A percentile compares a stretch with the other conserved stretches of the same genome.
These are phyloP conservation scores for Debaryomycetaceae sp. DNA, from an alignment of 1,139 yeast genomes.

Conservation along the genomic window DNA sequence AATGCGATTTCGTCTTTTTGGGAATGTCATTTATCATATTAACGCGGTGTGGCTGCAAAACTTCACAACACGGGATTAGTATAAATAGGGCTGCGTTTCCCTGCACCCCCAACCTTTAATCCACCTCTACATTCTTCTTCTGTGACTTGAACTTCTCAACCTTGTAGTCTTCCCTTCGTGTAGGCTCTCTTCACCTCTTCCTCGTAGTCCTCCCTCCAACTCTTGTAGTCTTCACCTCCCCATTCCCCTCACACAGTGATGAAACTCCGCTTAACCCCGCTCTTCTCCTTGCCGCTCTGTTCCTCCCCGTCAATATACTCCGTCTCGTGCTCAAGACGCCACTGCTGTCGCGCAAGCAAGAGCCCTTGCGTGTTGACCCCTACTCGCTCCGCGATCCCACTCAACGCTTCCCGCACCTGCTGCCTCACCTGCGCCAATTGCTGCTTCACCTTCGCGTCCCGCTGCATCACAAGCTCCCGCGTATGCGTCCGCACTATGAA, in stretches of 20 bases:
- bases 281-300: conserved; percentile 42
- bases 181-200: too few species aligned
- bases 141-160: too few species aligned
- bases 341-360: conserved; percentile 59
- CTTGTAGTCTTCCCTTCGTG: too few species aligned
- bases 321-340: conserved; percentile 65
- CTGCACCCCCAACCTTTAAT: too few species aligned
- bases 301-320: conserved; percentile 68
- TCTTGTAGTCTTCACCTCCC: too few species aligned
- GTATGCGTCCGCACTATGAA: conserved; percentile 66
- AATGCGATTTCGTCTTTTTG: too few species aligned
- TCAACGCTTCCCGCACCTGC: conserved; percentile 45
- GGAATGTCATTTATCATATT: too few species aligned
- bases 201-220: too few species aligned
- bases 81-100: too few species aligned
- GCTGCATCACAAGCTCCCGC: conserved; percentile 60
- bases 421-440: conserved; percentile 50
- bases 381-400: conserved; percentile 42
- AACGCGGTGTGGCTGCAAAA: too few species aligned
- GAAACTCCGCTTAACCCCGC: conserved; percentile 60
- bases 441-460: conserved; percentile 47
- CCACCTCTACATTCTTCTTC: too few species aligned
- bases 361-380: conserved; percentile 89
- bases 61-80: too few species aligned
- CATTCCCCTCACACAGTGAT: conserved; percentile 23